Evolutionary conservation across 345 rosid genomes (phyloP).

Genomic region (Salix dunnii): DNA sequence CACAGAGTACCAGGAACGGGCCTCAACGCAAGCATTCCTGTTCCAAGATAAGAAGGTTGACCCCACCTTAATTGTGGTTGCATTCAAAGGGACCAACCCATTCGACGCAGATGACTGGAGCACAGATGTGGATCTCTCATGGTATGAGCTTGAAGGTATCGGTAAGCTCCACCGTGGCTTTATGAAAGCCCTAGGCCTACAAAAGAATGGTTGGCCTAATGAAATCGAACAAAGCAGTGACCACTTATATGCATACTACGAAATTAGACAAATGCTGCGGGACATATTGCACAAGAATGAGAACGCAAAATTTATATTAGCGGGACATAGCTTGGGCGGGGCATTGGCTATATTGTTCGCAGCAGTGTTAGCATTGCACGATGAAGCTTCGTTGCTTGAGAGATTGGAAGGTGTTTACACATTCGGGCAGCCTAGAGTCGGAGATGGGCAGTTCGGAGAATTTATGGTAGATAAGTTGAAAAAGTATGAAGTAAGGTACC

Average conservation of each 20-base stretch:
- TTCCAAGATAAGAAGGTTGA: constrained; percentile 35
- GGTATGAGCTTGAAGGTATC: constrained; percentile 43
- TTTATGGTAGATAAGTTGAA: constrained; percentile 8
- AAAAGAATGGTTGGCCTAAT: constrained; percentile 23
- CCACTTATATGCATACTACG: constrained; percentile 19
- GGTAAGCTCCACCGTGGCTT: constrained; percentile 62
- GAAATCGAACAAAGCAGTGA: not conserved
- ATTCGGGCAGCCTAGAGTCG: constrained; percentile 26
- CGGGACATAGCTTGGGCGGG: constrained; percentile 26
- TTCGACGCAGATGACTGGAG: constrained; percentile 47
- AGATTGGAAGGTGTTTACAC: constrained; percentile 23
- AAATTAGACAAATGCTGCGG: constrained; percentile 8
- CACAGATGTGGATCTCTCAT: constrained; percentile 51
- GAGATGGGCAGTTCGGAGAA: constrained; percentile 13
- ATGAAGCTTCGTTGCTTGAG: constrained; percentile 7
- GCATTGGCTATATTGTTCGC: constrained; percentile 22
- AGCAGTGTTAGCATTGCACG: constrained; percentile 9
- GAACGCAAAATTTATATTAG: constrained; percentile 17
- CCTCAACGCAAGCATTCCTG: constrained; percentile 51
- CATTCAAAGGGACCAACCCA: constrained; percentile 64
- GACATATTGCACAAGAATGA: not conserved
- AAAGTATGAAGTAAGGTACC: constrained; percentile 1
- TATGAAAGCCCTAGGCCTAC: constrained; percentile 59
- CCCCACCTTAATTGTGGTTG: constrained; percentile 47
- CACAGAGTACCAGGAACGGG: constrained; percentile 29